These are phyloP conservation scores for Peribolospora baueri DNA, from an alignment of 768 basidiomycete genomes.

Conservation along the genomic window DNA sequence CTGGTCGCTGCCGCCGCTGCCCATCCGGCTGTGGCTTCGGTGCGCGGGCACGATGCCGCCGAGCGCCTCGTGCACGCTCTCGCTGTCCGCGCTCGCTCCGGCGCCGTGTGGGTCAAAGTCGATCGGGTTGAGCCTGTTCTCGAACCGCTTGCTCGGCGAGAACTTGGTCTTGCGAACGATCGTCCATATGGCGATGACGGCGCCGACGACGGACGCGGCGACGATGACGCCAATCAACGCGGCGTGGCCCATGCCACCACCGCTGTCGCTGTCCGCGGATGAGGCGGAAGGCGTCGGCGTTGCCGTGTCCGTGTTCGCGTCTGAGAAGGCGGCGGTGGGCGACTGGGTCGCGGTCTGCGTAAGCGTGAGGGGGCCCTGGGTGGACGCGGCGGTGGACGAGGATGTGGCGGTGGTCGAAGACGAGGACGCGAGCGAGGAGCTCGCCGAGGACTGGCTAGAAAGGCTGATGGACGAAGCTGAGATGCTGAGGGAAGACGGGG, in stretches of 20 bases:
- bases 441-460: too few relatives aligned
- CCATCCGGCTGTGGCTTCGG: constrained; percentile 3
- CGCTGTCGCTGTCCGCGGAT: not conserved
- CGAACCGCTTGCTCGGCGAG: constrained; percentile 51
- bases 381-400: too few relatives aligned
- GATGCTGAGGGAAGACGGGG: too few relatives aligned
- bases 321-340: too few relatives aligned
- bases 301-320: too few relatives aligned
- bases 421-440: too few relatives aligned
- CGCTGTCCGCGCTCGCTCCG: not conserved
- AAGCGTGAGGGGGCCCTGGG: too few relatives aligned
- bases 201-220: constrained; percentile 43
- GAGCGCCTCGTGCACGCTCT: not conserved
- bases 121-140: constrained; percentile 63
- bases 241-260: constrained; percentile 4
- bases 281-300: too few relatives aligned
- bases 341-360: too few relatives aligned
- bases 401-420: too few relatives aligned
- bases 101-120: constrained; percentile 19
- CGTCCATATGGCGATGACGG: constrained; percentile 54
- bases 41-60: not conserved
- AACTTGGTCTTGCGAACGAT: constrained; percentile 83
- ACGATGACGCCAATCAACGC: constrained; percentile 36
- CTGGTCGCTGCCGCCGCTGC: not conserved
- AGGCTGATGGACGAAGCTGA: too few relatives aligned